Evolutionary conservation across 257 asterid genomes (phyloP), one percentile per base, ranked within the genome.

Genomic region (Craterostigma plantagineum): DNA sequence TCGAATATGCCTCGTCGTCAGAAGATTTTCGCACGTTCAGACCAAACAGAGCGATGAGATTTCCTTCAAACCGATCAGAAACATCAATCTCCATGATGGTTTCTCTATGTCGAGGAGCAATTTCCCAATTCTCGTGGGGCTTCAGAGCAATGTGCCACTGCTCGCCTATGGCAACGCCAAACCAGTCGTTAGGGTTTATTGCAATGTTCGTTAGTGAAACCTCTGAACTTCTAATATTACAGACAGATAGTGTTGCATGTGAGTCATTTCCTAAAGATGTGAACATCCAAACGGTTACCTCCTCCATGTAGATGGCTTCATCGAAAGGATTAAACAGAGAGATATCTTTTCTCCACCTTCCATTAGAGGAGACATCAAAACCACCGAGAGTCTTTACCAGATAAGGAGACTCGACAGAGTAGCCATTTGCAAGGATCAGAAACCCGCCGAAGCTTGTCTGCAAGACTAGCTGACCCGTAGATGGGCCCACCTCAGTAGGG

Each of bases 361-460:
- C 94, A 52, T 47, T 54, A 8, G 91, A 68, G 51, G 79, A 69
- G 56, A 66, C 47, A n/a, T n/a, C n/a, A n/a, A n/a, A n/a, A n/a
- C n/a, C n/a, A 56, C 61, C 37, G 18, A 77, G 54, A 42, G 90
- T 72, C 42, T 61, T 60, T 38, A 78, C 43, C 35, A 59, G 50
- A 58, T 75, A 86, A 34, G 91, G 94, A 3, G 96, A 81, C 54
- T 78, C 78, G 42, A 71, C 54, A 34, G 75, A 79, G 61, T 63
- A 60, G 33, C 95, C 97, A 53, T 71, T 73, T 49, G 80, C 87
- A 54, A 56, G 70, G 62, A 86, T 62, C 61, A 86, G 43, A 73
- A 86, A 81, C 44, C 93, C 97, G 16, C 93, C 97, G 3, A 53
- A 63, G 63, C 70, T 86, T 48, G 97, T 81, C 70, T 86, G 97